Base-by-base conservation (phyloP, 2,329 filamentous ascomycete genomes). In the Tolypocladium guangdongense region DNA sequence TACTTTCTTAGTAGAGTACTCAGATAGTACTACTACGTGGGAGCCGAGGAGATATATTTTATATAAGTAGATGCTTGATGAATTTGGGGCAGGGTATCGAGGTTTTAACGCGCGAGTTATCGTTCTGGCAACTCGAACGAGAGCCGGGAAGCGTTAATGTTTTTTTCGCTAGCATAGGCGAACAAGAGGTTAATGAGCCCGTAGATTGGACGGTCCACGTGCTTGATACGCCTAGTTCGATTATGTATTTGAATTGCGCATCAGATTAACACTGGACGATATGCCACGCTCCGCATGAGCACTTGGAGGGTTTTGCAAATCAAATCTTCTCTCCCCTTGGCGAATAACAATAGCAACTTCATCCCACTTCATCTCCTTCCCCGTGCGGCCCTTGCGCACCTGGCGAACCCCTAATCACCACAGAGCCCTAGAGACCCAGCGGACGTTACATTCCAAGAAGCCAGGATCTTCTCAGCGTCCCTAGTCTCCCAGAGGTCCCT, bases 91-190 rank as follows among this genome's bases (percentile, higher is more conserved):
- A 54, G 33, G 33, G 22, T 54, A 43, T 51, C 38, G 52, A 41
- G 52, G 54, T 14, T 52, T 54, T 35, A 45, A 54, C 35, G 24
- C n/a, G 33, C 50, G 49, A 14, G 20, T 52, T 20, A 39, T 48
- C n/a, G 47, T 56, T 50, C 32, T 54, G 20, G 32, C 16, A 39
- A 39, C 43, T 35, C 50, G 52, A 51, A 30, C 7, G 33, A 54
- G 22, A 41, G 41, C 45, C 24, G 39, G 50, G 2, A 53, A 52
- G 27, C 27, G 11, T 32, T 48, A 52, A 35, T 50, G 37, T 52
- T 52, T 51, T 45, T 38, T 56, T n/a, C 50, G 35, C 49, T 56
- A 24, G 52, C 49, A 56, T 51, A 39, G 53, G 55, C 49, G 18
- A 43, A 51, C 20, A 41, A 50, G 33, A 33, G 46, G 16, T 33